Base-by-base conservation (phyloP, 2,329 filamentous ascomycete species). In the Trichophyton mentagrophytes region DNA sequence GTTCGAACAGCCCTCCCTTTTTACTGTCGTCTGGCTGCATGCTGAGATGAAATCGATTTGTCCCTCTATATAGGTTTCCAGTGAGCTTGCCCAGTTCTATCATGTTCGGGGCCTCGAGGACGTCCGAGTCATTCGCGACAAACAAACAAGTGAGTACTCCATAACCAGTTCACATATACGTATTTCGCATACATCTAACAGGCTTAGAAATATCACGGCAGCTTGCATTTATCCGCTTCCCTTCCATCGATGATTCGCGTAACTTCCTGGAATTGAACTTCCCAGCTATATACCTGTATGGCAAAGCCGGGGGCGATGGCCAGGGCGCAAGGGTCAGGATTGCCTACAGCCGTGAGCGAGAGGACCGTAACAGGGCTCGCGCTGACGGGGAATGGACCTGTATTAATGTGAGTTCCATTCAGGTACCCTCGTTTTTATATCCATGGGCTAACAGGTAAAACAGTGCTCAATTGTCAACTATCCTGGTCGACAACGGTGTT, bases 381-480 rank as follows among this genome's bases (percentile, higher is more conserved):
- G 73, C 74, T 17, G 79, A 82, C 59, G 78, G 79, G 53, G 81
- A 84, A 64, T 84, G 81, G 81, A 79, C 75, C 46, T 84, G 81
- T 66, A 75, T 76, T 62, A 76, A 78, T 64, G 80, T 82, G 68
- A 53, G 69, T 66, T n/a, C 44, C 7, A 27, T 22, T 55, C 49
- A 57, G 13, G 30, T 62, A 15, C 59, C n/a, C 13, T 47, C 33
- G 30, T 58, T 49, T 30, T 38, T 38, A 38, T 61, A 20, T 1
- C 3, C 17, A 2, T 9, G 13, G n/a, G 30, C 44, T 40, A 9
- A 51, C 53, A n/a, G 15, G 13, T 15, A 9, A 8, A 7, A 11
- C 57, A 84, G 82, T 84, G 81, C 69, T 72, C 74, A 27, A 74
- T 80, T 61, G 72, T 79, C 60, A 86, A 85, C 66, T 85, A 80